Percentiles rank a stretch among this genome's conserved stretches.
These are phyloP conservation scores for Aristolochia fimbriata DNA, from an alignment of 164 flowering plant genomes.

Conservation along the genomic window DNA sequence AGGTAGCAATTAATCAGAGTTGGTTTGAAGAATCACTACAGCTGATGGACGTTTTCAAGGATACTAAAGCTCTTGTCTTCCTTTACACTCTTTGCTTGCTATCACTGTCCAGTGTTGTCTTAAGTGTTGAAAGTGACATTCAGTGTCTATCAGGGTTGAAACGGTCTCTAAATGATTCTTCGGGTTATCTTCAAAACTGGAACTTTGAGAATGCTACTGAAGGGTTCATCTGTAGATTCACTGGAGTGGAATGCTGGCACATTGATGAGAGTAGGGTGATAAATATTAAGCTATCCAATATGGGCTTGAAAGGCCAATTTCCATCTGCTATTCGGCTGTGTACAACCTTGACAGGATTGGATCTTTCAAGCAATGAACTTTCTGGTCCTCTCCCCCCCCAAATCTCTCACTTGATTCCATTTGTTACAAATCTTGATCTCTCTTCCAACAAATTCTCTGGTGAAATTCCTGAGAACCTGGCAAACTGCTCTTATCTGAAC, in stretches of 20 bases:
- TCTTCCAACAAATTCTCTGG: conserved; percentile 62
- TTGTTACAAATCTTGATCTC: conserved; percentile 49
- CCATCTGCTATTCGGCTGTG: conserved; percentile 53
- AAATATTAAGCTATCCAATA: conserved; percentile 36
- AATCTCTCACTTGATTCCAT: conserved; percentile 22
- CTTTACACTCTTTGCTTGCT: background rate
- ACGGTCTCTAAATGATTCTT: conserved; percentile 47
- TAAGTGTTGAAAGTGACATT: background rate
- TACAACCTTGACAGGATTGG: conserved; percentile 55
- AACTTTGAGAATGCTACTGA: conserved; percentile 35
- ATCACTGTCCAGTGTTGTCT: background rate
- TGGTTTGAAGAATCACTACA: no score
- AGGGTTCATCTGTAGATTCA: conserved; percentile 61
- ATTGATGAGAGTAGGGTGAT: conserved; percentile 59
- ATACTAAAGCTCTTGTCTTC: background rate
- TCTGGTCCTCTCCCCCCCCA: conserved; percentile 47
- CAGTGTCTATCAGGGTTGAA: background rate
- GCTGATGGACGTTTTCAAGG: conserved; percentile 2
- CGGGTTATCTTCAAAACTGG: conserved; percentile 37
- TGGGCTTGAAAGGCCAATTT: conserved; percentile 61
- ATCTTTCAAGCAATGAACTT: conserved; percentile 54
- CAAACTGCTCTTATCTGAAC: conserved; percentile 50
- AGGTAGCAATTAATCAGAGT: no score
- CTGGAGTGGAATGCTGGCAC: conserved; percentile 80
- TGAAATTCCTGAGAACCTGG: conserved; percentile 34